Evolutionary conservation across 345 rosid species (phyloP), one percentile per base, ranked within the genome.

Genomic region (Hibiscus trionum): DNA sequence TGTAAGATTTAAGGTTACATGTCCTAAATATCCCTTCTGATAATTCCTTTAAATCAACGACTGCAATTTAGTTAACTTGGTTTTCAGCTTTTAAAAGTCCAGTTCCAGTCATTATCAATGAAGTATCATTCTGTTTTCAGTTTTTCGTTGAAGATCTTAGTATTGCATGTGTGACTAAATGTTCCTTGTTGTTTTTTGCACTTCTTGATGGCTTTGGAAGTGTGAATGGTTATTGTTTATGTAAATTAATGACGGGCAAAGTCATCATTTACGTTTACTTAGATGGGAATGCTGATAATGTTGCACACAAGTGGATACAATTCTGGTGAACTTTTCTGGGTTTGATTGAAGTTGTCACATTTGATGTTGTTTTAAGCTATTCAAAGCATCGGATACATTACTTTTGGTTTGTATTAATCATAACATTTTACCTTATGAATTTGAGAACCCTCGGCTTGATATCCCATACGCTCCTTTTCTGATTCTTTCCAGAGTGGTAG

Each of bases 1-100:
- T 72, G 86, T 80, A 80, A 83, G 84, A 15, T 57, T 42, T 42
- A 58, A 70, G 67, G 15, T 60, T 61, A 19, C 66, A 71, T 71
- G 21, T 58, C n/a, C 49, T 7, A 31, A 17, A 50, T 35, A 1
- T 69, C 5, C 24, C 33, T n/a, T 46, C 24, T 24, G 27, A 47
- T 59, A 44, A 44, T 24, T 56, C 26, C 9, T 56, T 19, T 56
- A 56, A 50, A 21, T 73, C 33, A 46, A 31, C 31, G 12, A 26
- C 39, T 26, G 3, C 58, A 17, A 17, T 21, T 29, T 31, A 31
- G 19, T 19, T 11, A 55, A 21, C 27, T 17, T 55, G 21, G 27
- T 15, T 24, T 50, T 49, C 39, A 10, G 17, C 47, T 66, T 46
- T 49, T 49, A 11, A 57, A 12, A 8, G 60, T 56, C 9, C 8